These are phyloP conservation scores for Mollisia scopiformis DNA, from an alignment of 2,329 filamentous ascomycete species.

Conservation along the genomic window DNA sequence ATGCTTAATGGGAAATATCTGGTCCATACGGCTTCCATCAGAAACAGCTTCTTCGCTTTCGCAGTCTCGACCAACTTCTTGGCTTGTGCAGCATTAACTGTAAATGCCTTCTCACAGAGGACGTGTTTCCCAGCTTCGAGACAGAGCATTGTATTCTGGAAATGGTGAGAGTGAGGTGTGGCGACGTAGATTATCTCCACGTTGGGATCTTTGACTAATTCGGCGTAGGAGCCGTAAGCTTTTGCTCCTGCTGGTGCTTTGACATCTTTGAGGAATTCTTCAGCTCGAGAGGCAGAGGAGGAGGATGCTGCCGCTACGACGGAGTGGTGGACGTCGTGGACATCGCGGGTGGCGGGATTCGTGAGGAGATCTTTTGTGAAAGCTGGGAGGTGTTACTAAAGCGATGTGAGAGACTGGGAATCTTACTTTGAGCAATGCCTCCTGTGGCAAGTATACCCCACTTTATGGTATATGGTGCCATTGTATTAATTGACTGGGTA, in stretches of 20 bases:
- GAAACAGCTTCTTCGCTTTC: constrained; percentile 59
- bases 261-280: constrained; percentile 62
- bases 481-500: background rate
- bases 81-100: constrained; percentile 67
- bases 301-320: constrained; percentile 69
- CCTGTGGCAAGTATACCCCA: constrained; percentile 42
- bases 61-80: constrained; percentile 63
- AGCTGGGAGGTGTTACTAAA: constrained; percentile 34
- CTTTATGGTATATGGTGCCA: constrained; percentile 31
- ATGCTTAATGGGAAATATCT: constrained; percentile 70
- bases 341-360: constrained; percentile 61
- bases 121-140: constrained; percentile 70
- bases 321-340: constrained; percentile 62
- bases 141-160: constrained; percentile 68
- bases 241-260: constrained; percentile 58
- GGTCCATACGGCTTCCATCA: constrained; percentile 74
- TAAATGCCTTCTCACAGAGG: constrained; percentile 74
- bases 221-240: constrained; percentile 68
- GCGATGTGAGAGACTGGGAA: background rate
- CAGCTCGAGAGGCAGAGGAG: constrained; percentile 59
- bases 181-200: constrained; percentile 73
- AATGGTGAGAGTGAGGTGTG: constrained; percentile 75
- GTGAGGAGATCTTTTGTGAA: constrained; percentile 67
- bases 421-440: constrained; percentile 39
- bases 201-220: constrained; percentile 64